Conservation (phyloP, 202 grass and related monocot genomes). For the Digitaria exilis region DNA sequence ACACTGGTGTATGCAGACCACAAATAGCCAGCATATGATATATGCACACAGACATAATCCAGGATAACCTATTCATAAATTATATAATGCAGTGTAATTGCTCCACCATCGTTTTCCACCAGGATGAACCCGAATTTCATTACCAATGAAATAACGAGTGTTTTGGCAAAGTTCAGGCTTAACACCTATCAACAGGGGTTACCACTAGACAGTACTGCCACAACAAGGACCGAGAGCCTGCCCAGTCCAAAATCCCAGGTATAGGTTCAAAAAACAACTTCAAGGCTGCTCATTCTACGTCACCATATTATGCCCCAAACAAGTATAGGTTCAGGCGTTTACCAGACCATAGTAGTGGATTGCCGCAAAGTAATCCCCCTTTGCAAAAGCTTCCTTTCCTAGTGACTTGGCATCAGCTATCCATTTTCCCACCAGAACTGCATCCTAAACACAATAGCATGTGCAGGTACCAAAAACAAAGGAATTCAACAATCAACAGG, state of each 20-base stretch:
- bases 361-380: constrained; percentile 44
- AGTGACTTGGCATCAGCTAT: constrained; percentile 30
- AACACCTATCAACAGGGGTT: no score
- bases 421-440: constrained; percentile 4
- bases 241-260: no score
- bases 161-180: no score
- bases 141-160: no score
- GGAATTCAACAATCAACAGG: not conserved
- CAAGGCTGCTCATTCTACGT: not conserved
- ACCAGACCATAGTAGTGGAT: constrained; percentile 40
- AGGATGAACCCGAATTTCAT: no score
- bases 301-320: not conserved
- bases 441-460: constrained; percentile 25
- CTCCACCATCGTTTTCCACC: not conserved
- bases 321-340: constrained; percentile 16
- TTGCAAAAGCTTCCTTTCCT: constrained; percentile 47
- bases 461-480: not conserved
- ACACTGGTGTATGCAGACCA: not conserved
- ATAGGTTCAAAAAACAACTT: not conserved
- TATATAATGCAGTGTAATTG: not conserved
- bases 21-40: not conserved
- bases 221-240: no score
- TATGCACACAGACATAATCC: not conserved
- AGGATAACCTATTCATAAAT: not conserved
- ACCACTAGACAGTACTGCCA: no score